These are phyloP conservation scores for Isoetes engelmannii DNA, from an alignment of 83 land plant genomes.

Conservation along the genomic window DNA sequence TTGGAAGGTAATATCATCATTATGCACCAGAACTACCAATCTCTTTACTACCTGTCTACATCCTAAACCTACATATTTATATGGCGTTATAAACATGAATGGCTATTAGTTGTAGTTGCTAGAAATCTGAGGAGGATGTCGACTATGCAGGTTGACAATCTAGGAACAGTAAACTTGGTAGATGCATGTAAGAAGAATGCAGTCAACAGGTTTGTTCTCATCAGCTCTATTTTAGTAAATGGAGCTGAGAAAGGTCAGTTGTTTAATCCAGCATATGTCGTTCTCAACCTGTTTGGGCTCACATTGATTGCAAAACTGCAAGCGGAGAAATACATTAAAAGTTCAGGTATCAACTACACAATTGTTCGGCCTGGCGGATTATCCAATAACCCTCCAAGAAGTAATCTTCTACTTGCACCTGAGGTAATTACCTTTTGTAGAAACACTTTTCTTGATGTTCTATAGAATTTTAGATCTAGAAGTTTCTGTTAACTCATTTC, in stretches of 20 bases:
- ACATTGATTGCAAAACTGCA: constrained; percentile 84
- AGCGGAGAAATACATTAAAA: constrained; percentile 77
- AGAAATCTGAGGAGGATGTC: neutral
- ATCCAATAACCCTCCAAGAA: constrained; percentile 70
- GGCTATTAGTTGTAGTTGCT: no score
- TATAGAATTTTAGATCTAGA: no score
- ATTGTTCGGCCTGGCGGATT: constrained; percentile 93
- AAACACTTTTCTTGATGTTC: no score
- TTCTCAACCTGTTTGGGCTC: constrained; percentile 80
- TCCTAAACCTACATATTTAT: no score
- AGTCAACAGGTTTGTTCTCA: constrained; percentile 60
- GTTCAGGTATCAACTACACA: constrained; percentile 84
- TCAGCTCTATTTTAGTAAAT: constrained; percentile 83
- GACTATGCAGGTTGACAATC: constrained; percentile 67
- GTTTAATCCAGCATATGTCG: constrained; percentile 81
- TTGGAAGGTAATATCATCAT: constrained; percentile 61
- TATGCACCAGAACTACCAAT: neutral
- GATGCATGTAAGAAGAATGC: constrained; percentile 68
- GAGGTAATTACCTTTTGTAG: constrained; percentile 41
- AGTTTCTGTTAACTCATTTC: no score
- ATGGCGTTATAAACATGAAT: no score
- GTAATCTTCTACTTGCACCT: constrained; percentile 61
- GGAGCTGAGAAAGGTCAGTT: constrained; percentile 92
- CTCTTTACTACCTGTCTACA: no score
- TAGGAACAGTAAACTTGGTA: constrained; percentile 82